Evolutionary conservation across 2,329 filamentous ascomycete species (phyloP), one percentile per base, ranked within the genome.

Genomic region (Xylaria sp.): DNA sequence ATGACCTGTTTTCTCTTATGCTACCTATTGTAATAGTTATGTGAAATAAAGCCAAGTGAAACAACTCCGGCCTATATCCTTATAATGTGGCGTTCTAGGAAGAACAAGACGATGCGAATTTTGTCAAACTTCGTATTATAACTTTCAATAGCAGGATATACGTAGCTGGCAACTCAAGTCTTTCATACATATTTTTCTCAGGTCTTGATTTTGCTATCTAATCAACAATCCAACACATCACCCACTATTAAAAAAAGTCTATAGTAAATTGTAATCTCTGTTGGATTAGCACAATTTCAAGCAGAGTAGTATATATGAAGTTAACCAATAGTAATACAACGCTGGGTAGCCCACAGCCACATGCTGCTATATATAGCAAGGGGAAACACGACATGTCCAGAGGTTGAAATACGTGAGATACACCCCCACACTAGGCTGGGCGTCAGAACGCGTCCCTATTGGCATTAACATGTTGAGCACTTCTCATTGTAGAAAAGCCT

Each of bases 11-110:
- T 18, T 50, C 46, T 50, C 46, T 30, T 13, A 30, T n/a, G 13
- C 23, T 30, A n/a, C 15, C 4, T 28, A 30, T 50, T 9, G 46
- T 50, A 30, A 30, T 50, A 30, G 46, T 50, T 18, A 28, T 50
- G 48, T 52, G 25, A 18, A 30, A 52, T 52, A 18, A 8, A n/a
- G 48, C 48, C 25, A 52, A 52, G 48, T 18, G 48, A 52, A 52
- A 52, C 48, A 52, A 32, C n/a, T 10, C 48, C 25, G 7, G 25
- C 25, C n/a, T 52, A 30, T 32, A 32, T 32, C 15, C 48, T 32
- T 30, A 52, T 52, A 7, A 25, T 18, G 25, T 32, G 48, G 43
- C 20, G 25, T 30, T 52, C 25, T 52, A 52, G 10, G 46, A 50
- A 52, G 48, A 52, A 30, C 15, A 18, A n/a, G 6, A 52, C 7